These are phyloP conservation scores for Nymphaea colorata DNA, from an alignment of 164 flowering plant species.

Conservation along the genomic window DNA sequence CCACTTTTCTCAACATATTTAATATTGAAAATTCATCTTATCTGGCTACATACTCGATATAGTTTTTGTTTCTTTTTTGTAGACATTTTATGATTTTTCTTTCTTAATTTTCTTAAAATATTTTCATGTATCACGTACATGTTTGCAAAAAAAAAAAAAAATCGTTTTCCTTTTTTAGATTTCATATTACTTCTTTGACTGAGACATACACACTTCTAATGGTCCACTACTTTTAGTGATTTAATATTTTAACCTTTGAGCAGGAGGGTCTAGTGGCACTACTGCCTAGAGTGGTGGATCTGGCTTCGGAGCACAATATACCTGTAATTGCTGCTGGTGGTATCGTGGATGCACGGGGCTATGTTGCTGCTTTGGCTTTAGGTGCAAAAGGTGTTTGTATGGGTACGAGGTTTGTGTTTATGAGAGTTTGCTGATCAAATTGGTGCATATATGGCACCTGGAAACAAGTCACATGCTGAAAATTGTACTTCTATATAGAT, in stretches of 20 bases:
- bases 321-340: constrained; percentile 88
- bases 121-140: too few relatives aligned
- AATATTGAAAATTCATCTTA: too few relatives aligned
- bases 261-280: constrained; percentile 63
- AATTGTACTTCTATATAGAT: constrained; percentile 28
- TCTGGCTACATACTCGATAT: too few relatives aligned
- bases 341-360: constrained; percentile 81
- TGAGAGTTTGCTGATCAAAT: neutral
- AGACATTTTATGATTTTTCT: too few relatives aligned
- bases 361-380: constrained; percentile 85
- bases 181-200: too few relatives aligned
- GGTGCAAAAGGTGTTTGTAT: constrained; percentile 80
- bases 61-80: too few relatives aligned
- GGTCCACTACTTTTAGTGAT: too few relatives aligned
- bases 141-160: too few relatives aligned
- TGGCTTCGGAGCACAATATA: constrained; percentile 41
- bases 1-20: too few relatives aligned
- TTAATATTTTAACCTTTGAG: constrained; percentile 1
- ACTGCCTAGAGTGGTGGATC: constrained; percentile 73
- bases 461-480: neutral
- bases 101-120: too few relatives aligned
- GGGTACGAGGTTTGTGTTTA: constrained; percentile 49
- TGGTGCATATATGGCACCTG: neutral
- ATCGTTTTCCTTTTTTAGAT: too few relatives aligned
- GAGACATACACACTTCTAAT: too few relatives aligned